Conservation (phyloP, 768 basidiomycete species). For the Trametes villosa region DNA sequence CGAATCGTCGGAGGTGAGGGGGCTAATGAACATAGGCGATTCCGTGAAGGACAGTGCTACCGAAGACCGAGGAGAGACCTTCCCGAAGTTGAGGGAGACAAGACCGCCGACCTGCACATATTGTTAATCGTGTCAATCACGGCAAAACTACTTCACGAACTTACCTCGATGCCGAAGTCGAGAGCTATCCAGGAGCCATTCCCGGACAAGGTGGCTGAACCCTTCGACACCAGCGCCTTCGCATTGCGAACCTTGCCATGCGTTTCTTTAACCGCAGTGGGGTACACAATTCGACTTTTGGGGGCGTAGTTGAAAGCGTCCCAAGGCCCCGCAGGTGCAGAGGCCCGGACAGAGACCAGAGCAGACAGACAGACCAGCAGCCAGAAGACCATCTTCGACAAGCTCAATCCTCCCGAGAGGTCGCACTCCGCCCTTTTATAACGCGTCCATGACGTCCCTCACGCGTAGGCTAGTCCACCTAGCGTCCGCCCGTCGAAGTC, state of each 20-base stretch:
- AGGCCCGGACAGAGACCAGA: conserved; percentile 2
- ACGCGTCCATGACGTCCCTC: too few relatives aligned
- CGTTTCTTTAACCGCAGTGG: conserved; percentile 43
- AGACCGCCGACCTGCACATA: conserved; percentile 53
- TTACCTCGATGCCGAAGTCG: conserved; percentile 59
- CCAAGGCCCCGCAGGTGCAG: conserved; percentile 55
- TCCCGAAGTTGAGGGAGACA: conserved; percentile 51
- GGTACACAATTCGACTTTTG: conserved; percentile 49
- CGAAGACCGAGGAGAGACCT: conserved; percentile 37
- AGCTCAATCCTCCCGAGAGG: not conserved
- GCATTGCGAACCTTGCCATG: conserved; percentile 43
- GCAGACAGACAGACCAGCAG: not conserved
- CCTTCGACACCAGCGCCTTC: conserved; percentile 40
- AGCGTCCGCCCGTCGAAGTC: not conserved
- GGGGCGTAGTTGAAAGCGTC: conserved; percentile 57
- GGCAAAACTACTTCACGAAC: conserved; percentile 18
- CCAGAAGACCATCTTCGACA: conserved; percentile 2
- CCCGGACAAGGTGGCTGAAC: conserved; percentile 43
- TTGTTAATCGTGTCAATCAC: not conserved
- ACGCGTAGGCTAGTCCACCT: too few relatives aligned
- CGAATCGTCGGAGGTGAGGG: conserved; percentile 54
- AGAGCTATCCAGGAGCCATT: conserved; percentile 53
- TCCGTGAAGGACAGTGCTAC: conserved; percentile 62
- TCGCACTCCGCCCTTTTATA: not conserved
- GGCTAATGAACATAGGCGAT: conserved; percentile 57